phyloP scores from a whole-genome alignment of 108 stramenopile genomes.

The Cyclostephanos tholiformis region DNA sequence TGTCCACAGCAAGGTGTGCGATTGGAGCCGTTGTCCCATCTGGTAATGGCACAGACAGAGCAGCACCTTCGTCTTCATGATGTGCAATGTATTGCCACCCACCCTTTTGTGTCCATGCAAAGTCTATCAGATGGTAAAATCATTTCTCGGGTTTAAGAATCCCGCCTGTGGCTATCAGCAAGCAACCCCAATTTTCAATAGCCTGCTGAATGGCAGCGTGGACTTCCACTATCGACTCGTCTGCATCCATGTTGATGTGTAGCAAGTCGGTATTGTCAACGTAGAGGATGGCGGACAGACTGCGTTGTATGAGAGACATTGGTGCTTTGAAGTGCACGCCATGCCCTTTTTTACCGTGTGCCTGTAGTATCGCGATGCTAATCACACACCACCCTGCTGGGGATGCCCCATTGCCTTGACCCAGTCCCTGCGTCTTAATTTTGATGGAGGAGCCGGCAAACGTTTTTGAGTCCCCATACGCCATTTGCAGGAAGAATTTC shows the following conservation, averaged over 20 bases:
- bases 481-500: no score
- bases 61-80: background rate
- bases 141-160: conserved; percentile 25
- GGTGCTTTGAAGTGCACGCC: conserved; percentile 3
- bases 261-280: conserved; percentile 16
- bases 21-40: background rate
- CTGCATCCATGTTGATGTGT: conserved; percentile 5
- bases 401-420: no score
- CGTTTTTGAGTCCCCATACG: no score
- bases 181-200: conserved; percentile 3
- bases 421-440: no score
- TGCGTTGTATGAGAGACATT: background rate
- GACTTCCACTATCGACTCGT: background rate
- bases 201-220: background rate
- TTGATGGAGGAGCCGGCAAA: no score
- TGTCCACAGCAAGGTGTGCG: background rate
- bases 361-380: conserved; percentile 10
- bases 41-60: conserved; percentile 4
- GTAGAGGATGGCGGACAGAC: conserved; percentile 7
- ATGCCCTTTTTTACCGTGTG: conserved; percentile 11
- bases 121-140: conserved; percentile 18
- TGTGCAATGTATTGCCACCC: conserved; percentile 6
- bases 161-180: conserved; percentile 18
- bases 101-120: conserved; percentile 5
- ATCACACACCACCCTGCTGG: no score